Evolutionary conservation across 1,139 yeast species (phyloP).

Genomic region (Kodamaea suecica): DNA sequence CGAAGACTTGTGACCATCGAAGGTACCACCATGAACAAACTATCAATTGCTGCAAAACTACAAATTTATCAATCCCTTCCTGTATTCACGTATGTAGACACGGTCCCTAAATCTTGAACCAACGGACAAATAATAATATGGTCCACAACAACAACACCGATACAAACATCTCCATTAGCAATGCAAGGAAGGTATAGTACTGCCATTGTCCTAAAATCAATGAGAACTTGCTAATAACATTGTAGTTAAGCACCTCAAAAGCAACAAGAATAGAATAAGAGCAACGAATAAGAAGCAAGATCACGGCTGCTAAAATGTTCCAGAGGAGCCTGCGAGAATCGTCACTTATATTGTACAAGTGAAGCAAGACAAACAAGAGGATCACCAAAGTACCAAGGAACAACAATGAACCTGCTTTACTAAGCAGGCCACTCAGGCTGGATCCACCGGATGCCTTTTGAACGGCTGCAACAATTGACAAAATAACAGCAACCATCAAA

Average conservation of each 20-base stretch:
- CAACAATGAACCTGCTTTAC: constrained; percentile 15
- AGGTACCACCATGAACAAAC: too few species aligned
- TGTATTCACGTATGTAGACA: too few species aligned
- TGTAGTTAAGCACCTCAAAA: constrained; percentile 13
- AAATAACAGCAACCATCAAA: constrained; percentile 16
- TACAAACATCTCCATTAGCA: constrained; percentile 1
- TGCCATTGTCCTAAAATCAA: constrained; percentile 20
- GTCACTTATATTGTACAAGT: constrained; percentile 1
- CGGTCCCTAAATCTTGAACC: background rate
- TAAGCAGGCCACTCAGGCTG: background rate
- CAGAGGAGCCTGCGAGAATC: background rate
- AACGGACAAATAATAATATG: background rate
- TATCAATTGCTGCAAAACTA: too few species aligned
- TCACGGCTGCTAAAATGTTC: background rate
- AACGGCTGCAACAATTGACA: constrained; percentile 14
- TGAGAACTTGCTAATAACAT: constrained; percentile 15
- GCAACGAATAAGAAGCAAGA: constrained; percentile 14
- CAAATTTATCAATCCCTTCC: too few species aligned
- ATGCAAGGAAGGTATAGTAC: constrained; percentile 17
- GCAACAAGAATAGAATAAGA: constrained; percentile 17
- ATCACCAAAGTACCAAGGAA: constrained; percentile 12
- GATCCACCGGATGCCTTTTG: constrained; percentile 1
- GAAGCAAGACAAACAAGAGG: constrained; percentile 13
- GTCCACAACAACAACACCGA: constrained; percentile 2
- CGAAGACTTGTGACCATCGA: too few species aligned